phyloP scores from a whole-genome alignment of 2,329 filamentous ascomycete genomes.

The Colletotrichum navitas region DNA sequence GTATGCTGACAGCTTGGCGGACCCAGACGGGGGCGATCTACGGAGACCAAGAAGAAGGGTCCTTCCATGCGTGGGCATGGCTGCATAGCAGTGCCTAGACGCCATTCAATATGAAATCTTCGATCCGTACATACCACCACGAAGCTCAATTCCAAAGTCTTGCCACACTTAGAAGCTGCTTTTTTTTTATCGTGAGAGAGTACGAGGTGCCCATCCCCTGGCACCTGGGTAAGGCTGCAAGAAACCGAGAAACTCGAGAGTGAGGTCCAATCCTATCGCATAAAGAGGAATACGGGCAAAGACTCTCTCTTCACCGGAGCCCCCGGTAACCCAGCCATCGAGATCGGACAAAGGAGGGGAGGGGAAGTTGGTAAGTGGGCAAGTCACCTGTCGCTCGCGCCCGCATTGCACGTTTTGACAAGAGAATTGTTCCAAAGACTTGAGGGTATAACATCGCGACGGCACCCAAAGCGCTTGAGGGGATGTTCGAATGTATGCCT shows the following conservation, averaged over 20 bases:
- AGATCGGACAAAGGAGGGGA: conserved; percentile 3
- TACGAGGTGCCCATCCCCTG: conserved; percentile 2
- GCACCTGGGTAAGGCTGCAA: conserved; percentile 30
- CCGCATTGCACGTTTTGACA: not conserved
- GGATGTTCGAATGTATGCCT: not conserved
- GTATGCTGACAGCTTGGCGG: conserved; percentile 38
- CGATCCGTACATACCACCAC: not conserved
- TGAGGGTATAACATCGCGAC: not conserved
- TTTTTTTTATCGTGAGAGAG: conserved; percentile 3
- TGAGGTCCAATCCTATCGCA: conserved; percentile 7
- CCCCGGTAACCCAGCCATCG: not conserved
- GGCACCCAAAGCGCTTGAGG: not conserved
- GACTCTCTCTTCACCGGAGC: not conserved
- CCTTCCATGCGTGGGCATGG: not conserved
- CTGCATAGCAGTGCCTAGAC: not conserved
- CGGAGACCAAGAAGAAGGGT: conserved; percentile 14
- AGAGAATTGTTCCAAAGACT: not conserved
- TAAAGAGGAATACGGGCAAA: conserved; percentile 4
- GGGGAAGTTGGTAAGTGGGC: not conserved
- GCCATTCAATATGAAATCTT: conserved; percentile 19
- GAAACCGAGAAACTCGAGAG: not conserved
- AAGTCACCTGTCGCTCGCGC: conserved; percentile 9
- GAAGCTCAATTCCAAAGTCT: not conserved
- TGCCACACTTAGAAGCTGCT: not conserved
- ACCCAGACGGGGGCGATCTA: conserved; percentile 25